Evolutionary conservation across 2,329 filamentous ascomycete species (phyloP).

Genomic region (Tricladium varicosporioides): DNA sequence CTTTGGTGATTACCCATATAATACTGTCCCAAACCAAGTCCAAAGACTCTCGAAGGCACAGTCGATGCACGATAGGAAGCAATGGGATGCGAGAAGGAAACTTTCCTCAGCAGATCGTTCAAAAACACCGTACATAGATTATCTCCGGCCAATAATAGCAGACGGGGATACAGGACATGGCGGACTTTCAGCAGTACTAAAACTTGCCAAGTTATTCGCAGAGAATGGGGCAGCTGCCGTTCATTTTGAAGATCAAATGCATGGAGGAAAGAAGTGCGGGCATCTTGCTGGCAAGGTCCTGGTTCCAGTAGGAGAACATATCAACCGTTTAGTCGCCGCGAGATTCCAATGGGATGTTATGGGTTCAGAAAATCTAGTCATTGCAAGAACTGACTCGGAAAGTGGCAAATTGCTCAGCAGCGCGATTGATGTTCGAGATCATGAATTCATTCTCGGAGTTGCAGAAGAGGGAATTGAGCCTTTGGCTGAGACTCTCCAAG

Average conservation of each 20-base stretch:
- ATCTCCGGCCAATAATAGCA: conserved; percentile 90
- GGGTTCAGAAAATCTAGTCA: conserved; percentile 91
- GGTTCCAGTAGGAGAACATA: conserved; percentile 91
- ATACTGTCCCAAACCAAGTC: conserved; percentile 97
- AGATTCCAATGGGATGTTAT: conserved; percentile 99
- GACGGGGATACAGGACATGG: conserved; percentile 97
- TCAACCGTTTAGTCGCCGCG: conserved; percentile 87
- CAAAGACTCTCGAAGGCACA: conserved; percentile 95
- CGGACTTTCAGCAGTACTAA: conserved; percentile 87
- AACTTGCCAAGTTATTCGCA: conserved; percentile 95
- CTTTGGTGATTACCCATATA: conserved; percentile 98
- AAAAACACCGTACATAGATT: conserved; percentile 81
- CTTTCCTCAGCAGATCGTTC: conserved; percentile 71
- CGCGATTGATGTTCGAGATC: conserved; percentile 89
- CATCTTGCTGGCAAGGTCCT: conserved; percentile 95
- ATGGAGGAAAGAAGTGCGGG: conserved; percentile 97
- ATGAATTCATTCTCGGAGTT: conserved; percentile 93
- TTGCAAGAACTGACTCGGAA: conserved; percentile 93
- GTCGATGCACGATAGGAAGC: conserved; percentile 93
- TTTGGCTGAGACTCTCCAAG: conserved; percentile 82
- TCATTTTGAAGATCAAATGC: conserved; percentile 96
- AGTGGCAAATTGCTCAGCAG: conserved; percentile 87
- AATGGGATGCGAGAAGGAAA: conserved; percentile 83
- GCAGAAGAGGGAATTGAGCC: conserved; percentile 72
- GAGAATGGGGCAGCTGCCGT: conserved; percentile 96